phyloP scores from a whole-genome alignment of 2,329 filamentous ascomycete genomes.

The Blumeria graminis region DNA sequence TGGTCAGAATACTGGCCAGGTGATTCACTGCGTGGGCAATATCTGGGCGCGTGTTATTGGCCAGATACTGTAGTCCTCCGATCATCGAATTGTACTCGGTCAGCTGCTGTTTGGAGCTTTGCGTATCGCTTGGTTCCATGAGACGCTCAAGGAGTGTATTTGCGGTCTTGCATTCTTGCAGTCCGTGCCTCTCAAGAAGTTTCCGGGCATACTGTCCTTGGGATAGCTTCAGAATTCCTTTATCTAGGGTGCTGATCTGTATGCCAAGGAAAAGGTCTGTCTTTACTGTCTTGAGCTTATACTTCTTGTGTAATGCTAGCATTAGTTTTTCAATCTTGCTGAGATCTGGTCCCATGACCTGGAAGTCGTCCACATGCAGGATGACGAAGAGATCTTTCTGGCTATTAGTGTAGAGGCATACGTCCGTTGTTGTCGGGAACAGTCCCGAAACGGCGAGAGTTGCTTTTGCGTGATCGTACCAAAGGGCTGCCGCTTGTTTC shows the following conservation, averaged over 20 bases:
- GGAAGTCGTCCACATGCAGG: background rate
- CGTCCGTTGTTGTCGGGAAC: background rate
- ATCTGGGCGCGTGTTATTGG: too few species aligned
- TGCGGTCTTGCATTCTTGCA: background rate
- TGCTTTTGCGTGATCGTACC: background rate
- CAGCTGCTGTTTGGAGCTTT: background rate
- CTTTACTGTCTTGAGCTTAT: background rate
- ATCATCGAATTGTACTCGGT: background rate
- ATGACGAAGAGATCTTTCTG: background rate
- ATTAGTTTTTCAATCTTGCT: background rate
- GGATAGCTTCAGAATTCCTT: background rate
- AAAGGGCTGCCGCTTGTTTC: background rate
- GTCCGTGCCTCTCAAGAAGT: background rate
- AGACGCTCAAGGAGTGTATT: background rate
- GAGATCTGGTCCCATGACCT: background rate
- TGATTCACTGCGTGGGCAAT: background rate
- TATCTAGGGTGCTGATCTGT: background rate
- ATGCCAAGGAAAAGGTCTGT: background rate
- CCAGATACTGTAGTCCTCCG: too few species aligned
- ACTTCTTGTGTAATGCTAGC: background rate
- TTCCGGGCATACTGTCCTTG: background rate
- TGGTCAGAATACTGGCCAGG: background rate
- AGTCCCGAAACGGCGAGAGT: background rate
- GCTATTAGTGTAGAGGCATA: background rate
- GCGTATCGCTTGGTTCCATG: background rate